Percentiles rank a stretch among this genome's conserved stretches.
phyloP scores from a whole-genome alignment of 805 yeast genomes.

The Metschnikowia lochheadii region DNA sequence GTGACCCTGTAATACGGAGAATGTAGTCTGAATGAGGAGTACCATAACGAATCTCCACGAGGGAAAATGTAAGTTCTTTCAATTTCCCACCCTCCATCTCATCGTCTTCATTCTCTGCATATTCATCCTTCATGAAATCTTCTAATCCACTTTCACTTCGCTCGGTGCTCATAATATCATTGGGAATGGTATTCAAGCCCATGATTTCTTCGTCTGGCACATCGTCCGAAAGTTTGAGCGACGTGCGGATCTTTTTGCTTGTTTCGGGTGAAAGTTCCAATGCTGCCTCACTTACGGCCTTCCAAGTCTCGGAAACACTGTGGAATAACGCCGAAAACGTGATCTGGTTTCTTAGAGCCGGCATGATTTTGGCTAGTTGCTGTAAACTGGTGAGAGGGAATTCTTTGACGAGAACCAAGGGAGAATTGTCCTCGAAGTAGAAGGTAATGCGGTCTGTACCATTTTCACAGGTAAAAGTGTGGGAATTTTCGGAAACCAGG shows the following conservation, averaged over 20 bases:
- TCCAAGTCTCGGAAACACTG: constrained; percentile 9
- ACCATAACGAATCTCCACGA: constrained; percentile 24
- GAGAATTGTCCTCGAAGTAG: constrained; percentile 9
- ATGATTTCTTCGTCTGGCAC: constrained; percentile 39
- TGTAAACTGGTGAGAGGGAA: constrained; percentile 22
- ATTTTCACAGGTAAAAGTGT: background rate
- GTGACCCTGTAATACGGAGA: constrained; percentile 18
- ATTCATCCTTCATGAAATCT: constrained; percentile 23
- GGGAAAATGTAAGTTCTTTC: constrained; percentile 10
- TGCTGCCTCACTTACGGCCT: constrained; percentile 7
- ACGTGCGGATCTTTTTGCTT: constrained; percentile 29
- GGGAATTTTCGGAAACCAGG: too few species aligned
- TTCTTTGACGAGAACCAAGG: constrained; percentile 21
- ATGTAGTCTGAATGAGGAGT: constrained; percentile 23
- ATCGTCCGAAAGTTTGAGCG: constrained; percentile 33
- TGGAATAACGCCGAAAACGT: constrained; percentile 20
- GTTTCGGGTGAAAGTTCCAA: constrained; percentile 12
- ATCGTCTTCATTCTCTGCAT: constrained; percentile 9
- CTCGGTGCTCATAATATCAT: constrained; percentile 12
- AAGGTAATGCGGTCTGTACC: constrained; percentile 2
- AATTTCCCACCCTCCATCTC: background rate
- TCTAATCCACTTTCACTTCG: constrained; percentile 21
- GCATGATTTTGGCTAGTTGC: constrained; percentile 24
- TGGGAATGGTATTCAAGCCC: constrained; percentile 28
- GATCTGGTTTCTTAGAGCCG: constrained; percentile 30